Evolutionary conservation across 768 basidiomycete genomes (phyloP).

Genomic region (Tulasnella sp.): DNA sequence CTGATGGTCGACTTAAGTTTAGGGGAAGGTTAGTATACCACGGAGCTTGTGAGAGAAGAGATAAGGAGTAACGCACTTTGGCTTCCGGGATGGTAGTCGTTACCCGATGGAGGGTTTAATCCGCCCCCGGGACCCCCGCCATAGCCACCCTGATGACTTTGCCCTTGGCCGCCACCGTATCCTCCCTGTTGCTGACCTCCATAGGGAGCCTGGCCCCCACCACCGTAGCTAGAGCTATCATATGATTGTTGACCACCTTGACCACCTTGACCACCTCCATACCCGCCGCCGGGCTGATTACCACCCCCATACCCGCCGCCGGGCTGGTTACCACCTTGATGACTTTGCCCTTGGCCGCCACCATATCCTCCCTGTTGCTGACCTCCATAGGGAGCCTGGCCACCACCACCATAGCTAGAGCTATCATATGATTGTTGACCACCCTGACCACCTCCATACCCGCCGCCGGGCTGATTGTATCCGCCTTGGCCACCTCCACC

Average conservation of each 20-base stretch:
- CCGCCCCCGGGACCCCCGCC: too few relatives aligned
- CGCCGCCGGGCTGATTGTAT: neutral
- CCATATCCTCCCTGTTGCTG: neutral
- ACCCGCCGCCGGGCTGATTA: neutral
- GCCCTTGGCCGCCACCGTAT: neutral
- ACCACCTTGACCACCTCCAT: neutral
- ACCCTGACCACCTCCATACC: neutral
- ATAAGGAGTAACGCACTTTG: neutral
- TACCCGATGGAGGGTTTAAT: too few relatives aligned
- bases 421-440: neutral
- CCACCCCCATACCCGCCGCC: neutral
- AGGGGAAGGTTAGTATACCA: too few relatives aligned
- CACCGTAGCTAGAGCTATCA: neutral
- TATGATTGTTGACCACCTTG: neutral
- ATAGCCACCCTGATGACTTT: neutral
- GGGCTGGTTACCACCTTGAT: neutral
- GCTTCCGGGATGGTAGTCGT: too few relatives aligned
- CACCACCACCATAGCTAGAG: neutral
- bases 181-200: neutral
- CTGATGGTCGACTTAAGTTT: conserved; percentile 16
- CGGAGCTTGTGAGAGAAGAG: too few relatives aligned
- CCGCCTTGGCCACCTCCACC: neutral
- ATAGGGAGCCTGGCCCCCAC: neutral
- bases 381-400: neutral
- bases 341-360: neutral